Conservation (phyloP, 768 basidiomycete species). For the Lactifluus echinatus region DNA sequence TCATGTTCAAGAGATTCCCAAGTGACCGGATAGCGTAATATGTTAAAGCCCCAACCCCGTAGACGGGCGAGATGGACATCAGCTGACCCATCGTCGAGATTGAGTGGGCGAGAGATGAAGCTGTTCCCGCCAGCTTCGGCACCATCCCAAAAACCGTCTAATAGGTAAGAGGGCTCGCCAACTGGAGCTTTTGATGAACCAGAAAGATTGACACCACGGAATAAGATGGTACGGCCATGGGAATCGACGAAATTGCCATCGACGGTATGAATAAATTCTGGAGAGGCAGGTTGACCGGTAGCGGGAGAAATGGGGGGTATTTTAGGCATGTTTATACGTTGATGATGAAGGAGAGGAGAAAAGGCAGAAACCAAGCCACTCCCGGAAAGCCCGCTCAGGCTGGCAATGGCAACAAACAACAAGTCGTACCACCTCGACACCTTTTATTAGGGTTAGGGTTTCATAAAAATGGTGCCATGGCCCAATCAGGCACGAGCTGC, state of each 20-base stretch:
- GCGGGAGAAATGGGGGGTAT: slow-evolving; percentile 52
- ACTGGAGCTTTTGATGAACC: slow-evolving; percentile 82
- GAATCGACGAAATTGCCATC: slow-evolving; percentile 66
- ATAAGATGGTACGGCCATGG: slow-evolving; percentile 63
- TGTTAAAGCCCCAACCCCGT: slow-evolving; percentile 89
- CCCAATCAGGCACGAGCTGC: background rate
- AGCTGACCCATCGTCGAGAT: slow-evolving; percentile 76
- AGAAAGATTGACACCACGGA: slow-evolving; percentile 93
- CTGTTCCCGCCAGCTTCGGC: slow-evolving; percentile 61
- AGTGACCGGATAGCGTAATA: slow-evolving; percentile 73
- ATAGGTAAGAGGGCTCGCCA: slow-evolving; percentile 54
- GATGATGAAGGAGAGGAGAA: slow-evolving; percentile 2
- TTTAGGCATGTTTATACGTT: slow-evolving; percentile 36
- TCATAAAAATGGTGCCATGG: background rate
- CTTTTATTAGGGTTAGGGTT: slow-evolving; percentile 15
- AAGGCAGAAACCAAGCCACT: background rate
- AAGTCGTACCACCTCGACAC: slow-evolving; percentile 5
- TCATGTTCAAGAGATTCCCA: slow-evolving; percentile 95
- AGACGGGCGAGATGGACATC: slow-evolving; percentile 83
- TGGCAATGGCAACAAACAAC: background rate
- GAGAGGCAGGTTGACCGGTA: slow-evolving; percentile 39
- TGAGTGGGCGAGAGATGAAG: slow-evolving; percentile 72
- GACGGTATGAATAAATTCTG: slow-evolving; percentile 56
- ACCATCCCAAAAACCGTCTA: slow-evolving; percentile 74
- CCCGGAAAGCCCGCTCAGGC: background rate